Evolutionary conservation across 192 early-diverging fungal species (phyloP), one percentile per base, ranked within the genome.

Genomic region (Polychytrium aggregatum): DNA sequence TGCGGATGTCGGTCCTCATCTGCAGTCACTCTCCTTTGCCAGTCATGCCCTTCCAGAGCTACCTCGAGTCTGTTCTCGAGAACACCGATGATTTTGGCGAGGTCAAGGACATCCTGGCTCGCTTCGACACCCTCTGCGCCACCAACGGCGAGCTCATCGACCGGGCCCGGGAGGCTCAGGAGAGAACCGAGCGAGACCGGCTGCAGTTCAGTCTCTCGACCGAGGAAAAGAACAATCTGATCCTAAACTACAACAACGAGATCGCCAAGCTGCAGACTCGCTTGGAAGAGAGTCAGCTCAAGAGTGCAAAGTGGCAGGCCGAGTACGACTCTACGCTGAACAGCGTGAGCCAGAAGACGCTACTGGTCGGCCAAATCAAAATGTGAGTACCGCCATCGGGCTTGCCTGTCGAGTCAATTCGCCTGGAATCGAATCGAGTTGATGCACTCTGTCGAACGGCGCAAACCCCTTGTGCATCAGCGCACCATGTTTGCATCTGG

Each of bases 181-280:
- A 80, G n/a, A 44, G 53, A 31, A 80, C 67, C 0, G 74, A 80
- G 53, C 26, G 37, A 17, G 70, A 74, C 46, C 49, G 72, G n/a
- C 26, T 56, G 26, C 47, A 41, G 36, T 80, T 42, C 35, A 20
- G 6, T 8, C 21, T 24, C 11, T n/a, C 18, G 16, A 41, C 25
- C 5, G 21, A 74, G 73, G 75, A 75, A 56, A 73, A 74, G 46
- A 80, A 80, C 65, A 80, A 64, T 34, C 41, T 64, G 11, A 76
- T 80, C 17, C 57, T 80, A 4, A 80, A 80, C 49, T 70, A 63
- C 60, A 80, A 80, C 61, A 80, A 80, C 44, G 64, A 72, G 37
- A 72, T 80, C 46, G 78, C 78, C 6, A 72, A 59, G 51, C 64
- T 80, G 20, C 76, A 80, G 56, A 65, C 75, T 2, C 57, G 57